Base-by-base conservation (phyloP, 345 rosid species). In the Arabis hirsuta region DNA sequence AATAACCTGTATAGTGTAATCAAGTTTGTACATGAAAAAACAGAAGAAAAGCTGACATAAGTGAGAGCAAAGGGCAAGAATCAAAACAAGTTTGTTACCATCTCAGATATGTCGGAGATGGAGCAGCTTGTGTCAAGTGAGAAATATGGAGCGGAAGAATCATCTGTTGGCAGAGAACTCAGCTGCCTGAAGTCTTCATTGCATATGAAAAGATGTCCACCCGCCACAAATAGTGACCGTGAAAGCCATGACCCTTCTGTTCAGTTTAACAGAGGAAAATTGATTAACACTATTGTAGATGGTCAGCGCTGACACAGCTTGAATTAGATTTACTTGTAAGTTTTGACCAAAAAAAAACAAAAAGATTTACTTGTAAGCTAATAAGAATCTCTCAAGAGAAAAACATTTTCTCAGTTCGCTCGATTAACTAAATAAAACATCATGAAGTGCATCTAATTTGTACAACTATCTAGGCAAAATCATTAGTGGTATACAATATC, bases 151-250 rank as follows among this genome's bases (percentile, higher is more conserved):
- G 82, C 60, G 13, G 82, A 84, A 68, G 82, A 81, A 54, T 74
- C 78, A 72, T 68, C 16, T 46, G 76, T 72, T 34, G 81, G 76
- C 69, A 75, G 73, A 67, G 84, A 76, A 72, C 84, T 73, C 66
- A 95, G 90, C 84, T 48, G 88, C 78, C 16, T 81, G 52, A 95
- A 81, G 76, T 91, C 96, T 82, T 95, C 99, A 38, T 53, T 27
- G 67, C 99, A 95, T 55, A 95, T 65, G 71, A 89, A 79, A 68
- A 91, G 67, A 61, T 84, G 81, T 58, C 79, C 85, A 78, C 82
- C 81, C 51, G 80, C 83, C 60, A 95, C 83, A 81, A 95, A 87
- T 54, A 95, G 69, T 24, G 99, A 91, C 79, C 97, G 82, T 46
- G 80, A 67, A 63, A 81, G 67, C 99, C 99, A 89, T 9, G 90